These are phyloP conservation scores for Quillaja saponaria DNA, from an alignment of 306 rosid genomes.

Conservation along the genomic window DNA sequence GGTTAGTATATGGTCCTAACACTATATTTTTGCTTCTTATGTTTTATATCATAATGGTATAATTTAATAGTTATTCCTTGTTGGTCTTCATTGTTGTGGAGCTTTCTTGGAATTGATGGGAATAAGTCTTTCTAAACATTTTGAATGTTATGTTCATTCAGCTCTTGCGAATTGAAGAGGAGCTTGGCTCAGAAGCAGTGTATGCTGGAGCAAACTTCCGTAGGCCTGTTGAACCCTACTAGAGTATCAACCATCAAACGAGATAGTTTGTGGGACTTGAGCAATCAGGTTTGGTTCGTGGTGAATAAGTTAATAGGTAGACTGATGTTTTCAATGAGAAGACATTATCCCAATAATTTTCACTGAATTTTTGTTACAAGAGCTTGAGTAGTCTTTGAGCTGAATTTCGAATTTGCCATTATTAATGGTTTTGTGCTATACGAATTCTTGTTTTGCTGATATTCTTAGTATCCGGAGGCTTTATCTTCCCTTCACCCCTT, in stretches of 20 bases:
- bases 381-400: constrained; percentile 34
- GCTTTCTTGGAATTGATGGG: background rate
- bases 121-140: background rate
- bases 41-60: background rate
- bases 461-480: background rate
- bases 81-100: background rate
- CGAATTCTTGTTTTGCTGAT: background rate
- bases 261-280: constrained; percentile 25
- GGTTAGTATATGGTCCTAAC: constrained; percentile 48
- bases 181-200: constrained; percentile 87
- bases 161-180: constrained; percentile 98
- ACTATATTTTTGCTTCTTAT: constrained; percentile 1
- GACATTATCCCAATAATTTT: constrained; percentile 46
- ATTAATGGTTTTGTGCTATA: constrained; percentile 7
- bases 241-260: constrained; percentile 3
- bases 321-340: constrained; percentile 30
- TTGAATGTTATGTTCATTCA: constrained; percentile 22
- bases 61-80: background rate
- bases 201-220: constrained; percentile 94
- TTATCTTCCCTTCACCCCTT: background rate
- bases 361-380: constrained; percentile 46
- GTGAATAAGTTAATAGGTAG: constrained; percentile 50
- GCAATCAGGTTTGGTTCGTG: constrained; percentile 32
- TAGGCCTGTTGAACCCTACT: constrained; percentile 83
- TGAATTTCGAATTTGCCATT: constrained; percentile 16